Conservation (phyloP, 179 eudicot genomes). For the Beta lomatogona region DNA sequence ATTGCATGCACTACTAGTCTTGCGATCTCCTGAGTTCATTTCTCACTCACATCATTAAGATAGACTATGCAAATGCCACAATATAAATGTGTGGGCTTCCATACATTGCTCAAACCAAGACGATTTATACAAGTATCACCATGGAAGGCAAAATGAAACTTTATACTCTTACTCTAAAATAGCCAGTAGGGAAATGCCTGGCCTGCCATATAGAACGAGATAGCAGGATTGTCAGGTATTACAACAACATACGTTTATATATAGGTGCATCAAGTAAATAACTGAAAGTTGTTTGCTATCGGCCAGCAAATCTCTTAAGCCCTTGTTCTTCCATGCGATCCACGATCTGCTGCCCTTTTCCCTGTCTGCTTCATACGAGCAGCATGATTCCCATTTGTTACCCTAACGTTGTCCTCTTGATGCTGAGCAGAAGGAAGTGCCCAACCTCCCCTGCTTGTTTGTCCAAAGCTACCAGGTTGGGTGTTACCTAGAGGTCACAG, state of each 20-base stretch:
- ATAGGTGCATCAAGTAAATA: background rate
- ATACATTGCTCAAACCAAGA: background rate
- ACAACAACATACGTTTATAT: slow-evolving; percentile 3
- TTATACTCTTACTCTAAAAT: background rate
- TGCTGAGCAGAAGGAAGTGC: slow-evolving; percentile 63
- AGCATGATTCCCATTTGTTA: slow-evolving; percentile 24
- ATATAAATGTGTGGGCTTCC: background rate
- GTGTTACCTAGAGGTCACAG: slow-evolving; percentile 20
- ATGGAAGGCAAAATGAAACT: background rate
- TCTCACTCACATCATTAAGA: background rate
- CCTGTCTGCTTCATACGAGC: slow-evolving; percentile 38
- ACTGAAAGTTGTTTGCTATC: background rate
- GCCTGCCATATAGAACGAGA: background rate
- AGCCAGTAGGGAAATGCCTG: background rate
- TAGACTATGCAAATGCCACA: background rate
- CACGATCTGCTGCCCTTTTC: slow-evolving; percentile 27
- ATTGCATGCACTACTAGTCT: too few relatives aligned
- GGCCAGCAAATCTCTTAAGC: slow-evolving; percentile 19
- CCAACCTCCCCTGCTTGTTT: slow-evolving; percentile 47
- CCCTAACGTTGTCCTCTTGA: slow-evolving; percentile 6
- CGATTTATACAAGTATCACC: background rate
- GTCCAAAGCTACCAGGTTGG: slow-evolving; percentile 38
- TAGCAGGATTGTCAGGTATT: background rate
- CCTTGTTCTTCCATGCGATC: slow-evolving; percentile 34
- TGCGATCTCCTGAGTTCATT: too few relatives aligned